Evolutionary conservation across 441 rosid genomes (phyloP), one percentile per base, ranked within the genome.

Genomic region (Theobroma grandiflorum): DNA sequence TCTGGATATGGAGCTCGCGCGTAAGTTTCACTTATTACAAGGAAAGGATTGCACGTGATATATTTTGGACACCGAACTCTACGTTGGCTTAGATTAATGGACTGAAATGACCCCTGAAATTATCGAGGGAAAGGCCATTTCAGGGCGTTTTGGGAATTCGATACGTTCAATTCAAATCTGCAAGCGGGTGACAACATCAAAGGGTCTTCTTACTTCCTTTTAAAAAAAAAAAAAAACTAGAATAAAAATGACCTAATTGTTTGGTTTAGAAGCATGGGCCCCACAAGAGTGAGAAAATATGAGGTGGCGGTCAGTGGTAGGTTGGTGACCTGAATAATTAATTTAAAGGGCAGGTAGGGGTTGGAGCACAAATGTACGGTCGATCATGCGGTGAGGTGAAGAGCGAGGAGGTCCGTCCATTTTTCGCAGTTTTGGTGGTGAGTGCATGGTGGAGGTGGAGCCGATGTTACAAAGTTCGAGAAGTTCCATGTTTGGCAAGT

Each of bases 321-420:
- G 72, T 40, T 22, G 18, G 12, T 81, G 65, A 40, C 42, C 15
- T n/a, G 12, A 26, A 37, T 15, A 15, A 18, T 16, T 40, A 18
- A 8, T 18, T 38, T 66, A 3, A 42, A 43, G 2, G 1, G 0
- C 31, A 4, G 31, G 10, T 10, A n/a, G 5, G 8, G 3, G 11
- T 65, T 37, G 31, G 18, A 26, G 35, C 14, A 67, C 52, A 43
- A 22, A 9, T n/a, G 49, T 52, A 15, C 75, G 62, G 75, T 72
- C 8, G 16, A 26, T 15, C 14, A 52, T 3, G 18, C 6, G 20
- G 58, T 2, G 5, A 31, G 3, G 5, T 8, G 42, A 47, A 0
- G 12, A 20, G 52, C 53, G 18, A 67, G 53, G 72, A 20, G 72
- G 72, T 42, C 72, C 52, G 72, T 67, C 10, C 55, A 4, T 22